Evolutionary conservation across 192 early-diverging fungal species (phyloP), one percentile per base, ranked within the genome.

Genomic region (Pilaira anomala): DNA sequence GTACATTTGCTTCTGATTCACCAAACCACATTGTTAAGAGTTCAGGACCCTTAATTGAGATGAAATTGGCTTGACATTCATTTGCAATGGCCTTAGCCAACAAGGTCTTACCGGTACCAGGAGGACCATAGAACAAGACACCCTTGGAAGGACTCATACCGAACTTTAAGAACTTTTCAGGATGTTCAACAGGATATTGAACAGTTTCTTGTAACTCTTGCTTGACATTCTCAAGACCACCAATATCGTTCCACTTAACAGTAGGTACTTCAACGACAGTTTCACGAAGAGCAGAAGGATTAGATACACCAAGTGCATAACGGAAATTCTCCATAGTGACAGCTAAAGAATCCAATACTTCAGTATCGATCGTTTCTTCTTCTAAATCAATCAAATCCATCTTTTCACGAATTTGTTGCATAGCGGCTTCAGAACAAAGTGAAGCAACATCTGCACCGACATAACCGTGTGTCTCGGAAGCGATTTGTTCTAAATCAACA

Each of bases 21-120:
- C 97, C 97, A 71, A 99, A 97, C 95, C 95, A 99, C 97, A 98
- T 99, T 58, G 95, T 98, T 60, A 99, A 85, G 56, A 99, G 81
- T 77, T 99, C 97, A 33, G 97, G 97, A 63, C 96, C 97, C 84
- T 87, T 54, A 84, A 98, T 96, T 13, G 91, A 94, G 69, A 98
- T 98, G 74, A 98, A 98, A 83, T 98, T 98, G 74, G 97, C 95
- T 76, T 98, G 97, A 81, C 97, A 98, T 79, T 98, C 97, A 79
- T 95, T 98, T 60, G 97, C 97, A 75, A 98, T 98, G 22, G 97
- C 97, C 86, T 98, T 98, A 74, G 97, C 97, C 61, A 98, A 80
- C 65, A 98, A 80, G 13, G 97, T 98, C 79, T 98, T 98, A 83
- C 97, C 97, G 67, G 93, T 95, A 44, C 97, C 97, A 48, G 97